These are phyloP conservation scores for Xeromyces bisporus DNA, from an alignment of 495 filamentous ascomycete genomes.

Conservation along the genomic window DNA sequence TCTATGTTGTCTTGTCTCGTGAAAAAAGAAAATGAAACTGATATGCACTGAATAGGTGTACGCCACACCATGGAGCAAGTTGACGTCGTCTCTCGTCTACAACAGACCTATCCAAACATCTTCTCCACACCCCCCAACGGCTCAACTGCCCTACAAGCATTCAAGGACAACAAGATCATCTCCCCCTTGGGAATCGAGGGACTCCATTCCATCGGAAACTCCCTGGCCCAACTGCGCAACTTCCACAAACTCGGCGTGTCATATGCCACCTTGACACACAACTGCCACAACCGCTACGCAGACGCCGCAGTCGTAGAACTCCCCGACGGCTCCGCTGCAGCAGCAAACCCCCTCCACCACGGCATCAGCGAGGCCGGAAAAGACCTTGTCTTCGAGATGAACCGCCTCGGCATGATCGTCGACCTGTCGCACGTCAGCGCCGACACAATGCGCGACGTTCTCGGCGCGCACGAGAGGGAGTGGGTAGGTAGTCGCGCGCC, in stretches of 20 bases:
- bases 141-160: conserved; percentile 40
- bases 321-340: conserved; percentile 25
- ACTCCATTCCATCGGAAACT: conserved; percentile 89
- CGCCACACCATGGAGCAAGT: conserved; percentile 65
- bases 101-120: conserved; percentile 45
- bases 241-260: conserved; percentile 70
- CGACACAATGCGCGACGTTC: conserved; percentile 38
- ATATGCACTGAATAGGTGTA: conserved; percentile 30
- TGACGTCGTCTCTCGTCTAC: conserved; percentile 59
- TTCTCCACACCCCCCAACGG: conserved; percentile 44
- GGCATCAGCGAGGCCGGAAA: conserved; percentile 57
- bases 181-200: conserved; percentile 77
- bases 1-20: neutral
- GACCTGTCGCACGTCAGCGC: conserved; percentile 39
- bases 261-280: conserved; percentile 82
- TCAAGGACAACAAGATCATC: conserved; percentile 41
- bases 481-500: conserved; percentile 31
- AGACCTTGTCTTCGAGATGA: conserved; percentile 41
- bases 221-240: conserved; percentile 52
- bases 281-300: conserved; percentile 83
- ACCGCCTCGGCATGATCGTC: conserved; percentile 34
- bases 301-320: conserved; percentile 55
- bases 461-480: conserved; percentile 27
- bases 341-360: conserved; percentile 32
- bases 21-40: neutral